Evolutionary conservation across 352 stramenopile species (phyloP).

Genomic region (Ophiocytium majus): DNA sequence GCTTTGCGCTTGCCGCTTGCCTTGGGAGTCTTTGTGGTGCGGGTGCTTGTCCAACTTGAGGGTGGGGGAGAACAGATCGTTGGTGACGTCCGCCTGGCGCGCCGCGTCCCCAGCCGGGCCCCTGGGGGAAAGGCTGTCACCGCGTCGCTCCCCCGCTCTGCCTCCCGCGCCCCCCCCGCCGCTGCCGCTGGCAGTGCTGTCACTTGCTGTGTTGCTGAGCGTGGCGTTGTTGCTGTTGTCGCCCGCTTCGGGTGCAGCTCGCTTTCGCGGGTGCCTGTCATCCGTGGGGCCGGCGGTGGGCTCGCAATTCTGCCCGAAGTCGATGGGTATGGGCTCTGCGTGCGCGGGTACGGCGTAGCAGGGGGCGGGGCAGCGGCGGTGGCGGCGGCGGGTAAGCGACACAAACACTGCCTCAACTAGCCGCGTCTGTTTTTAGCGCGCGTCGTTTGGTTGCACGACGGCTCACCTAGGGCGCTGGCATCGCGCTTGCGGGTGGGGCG

Average conservation of each 20-base stretch:
- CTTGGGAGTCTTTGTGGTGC: no score
- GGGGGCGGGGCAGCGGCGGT: no score
- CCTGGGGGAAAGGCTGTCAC: conserved; percentile 24
- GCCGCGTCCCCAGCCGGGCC: neutral
- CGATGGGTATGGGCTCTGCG: neutral
- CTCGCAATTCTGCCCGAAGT: neutral
- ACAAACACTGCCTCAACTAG: no score
- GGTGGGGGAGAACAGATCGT: conserved; percentile 17
- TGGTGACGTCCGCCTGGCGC: neutral
- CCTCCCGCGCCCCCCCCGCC: neutral
- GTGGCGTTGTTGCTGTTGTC: no score
- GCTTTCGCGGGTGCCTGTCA: neutral
- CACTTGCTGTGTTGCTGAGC: no score
- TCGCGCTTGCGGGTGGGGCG: conserved; percentile 27
- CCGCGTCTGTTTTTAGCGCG: no score
- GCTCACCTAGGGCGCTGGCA: conserved; percentile 17
- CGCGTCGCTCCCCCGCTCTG: conserved; percentile 4
- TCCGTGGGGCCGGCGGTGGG: neutral
- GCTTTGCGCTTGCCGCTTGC: no score
- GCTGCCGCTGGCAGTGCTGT: neutral
- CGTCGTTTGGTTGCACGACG: no score
- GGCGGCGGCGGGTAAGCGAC: no score
- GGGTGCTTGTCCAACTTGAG: neutral
- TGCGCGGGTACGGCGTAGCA: neutral
- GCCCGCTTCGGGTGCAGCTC: neutral